These are phyloP conservation scores for Zoysia matrella DNA, from an alignment of 202 grass and related monocot genomes.

Conservation along the genomic window DNA sequence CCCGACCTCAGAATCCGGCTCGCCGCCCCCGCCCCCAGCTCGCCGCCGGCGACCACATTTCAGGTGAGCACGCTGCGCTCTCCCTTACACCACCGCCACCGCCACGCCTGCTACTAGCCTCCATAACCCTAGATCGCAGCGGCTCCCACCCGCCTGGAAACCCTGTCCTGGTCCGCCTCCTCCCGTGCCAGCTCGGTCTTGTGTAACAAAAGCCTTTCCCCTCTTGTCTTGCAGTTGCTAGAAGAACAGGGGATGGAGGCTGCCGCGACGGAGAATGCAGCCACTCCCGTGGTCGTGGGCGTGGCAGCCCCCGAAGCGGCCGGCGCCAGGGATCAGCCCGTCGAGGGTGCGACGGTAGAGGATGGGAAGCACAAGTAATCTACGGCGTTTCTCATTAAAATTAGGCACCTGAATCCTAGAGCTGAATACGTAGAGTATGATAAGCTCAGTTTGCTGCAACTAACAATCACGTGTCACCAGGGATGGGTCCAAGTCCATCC, in stretches of 20 bases:
- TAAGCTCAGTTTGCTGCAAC: neutral
- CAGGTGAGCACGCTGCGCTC: slow-evolving; percentile 1
- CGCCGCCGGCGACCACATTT: neutral
- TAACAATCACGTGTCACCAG: neutral
- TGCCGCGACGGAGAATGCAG: slow-evolving; percentile 29
- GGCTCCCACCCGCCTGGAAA: neutral
- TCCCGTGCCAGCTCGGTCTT: neutral
- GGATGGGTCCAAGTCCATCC: neutral
- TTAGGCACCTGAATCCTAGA: slow-evolving; percentile 1
- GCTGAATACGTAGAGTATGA: neutral
- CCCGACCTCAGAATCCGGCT: neutral
- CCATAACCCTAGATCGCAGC: slow-evolving; percentile 36
- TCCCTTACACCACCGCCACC: neutral
- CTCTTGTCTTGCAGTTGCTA: neutral
- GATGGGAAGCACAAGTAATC: slow-evolving; percentile 58
- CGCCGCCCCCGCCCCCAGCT: no score
- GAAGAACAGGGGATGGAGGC: slow-evolving; percentile 55
- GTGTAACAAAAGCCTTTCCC: neutral
- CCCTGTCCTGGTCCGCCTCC: slow-evolving; percentile 12
- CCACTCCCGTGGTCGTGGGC: slow-evolving; percentile 12
- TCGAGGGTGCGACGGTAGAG: slow-evolving; percentile 41
- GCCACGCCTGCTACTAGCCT: neutral
- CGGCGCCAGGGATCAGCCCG: slow-evolving; percentile 15
- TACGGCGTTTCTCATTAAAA: neutral
- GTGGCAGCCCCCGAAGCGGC: neutral